Conservation (phyloP, 2,329 filamentous ascomycete species). For the Penicillium sclerotiorum region DNA sequence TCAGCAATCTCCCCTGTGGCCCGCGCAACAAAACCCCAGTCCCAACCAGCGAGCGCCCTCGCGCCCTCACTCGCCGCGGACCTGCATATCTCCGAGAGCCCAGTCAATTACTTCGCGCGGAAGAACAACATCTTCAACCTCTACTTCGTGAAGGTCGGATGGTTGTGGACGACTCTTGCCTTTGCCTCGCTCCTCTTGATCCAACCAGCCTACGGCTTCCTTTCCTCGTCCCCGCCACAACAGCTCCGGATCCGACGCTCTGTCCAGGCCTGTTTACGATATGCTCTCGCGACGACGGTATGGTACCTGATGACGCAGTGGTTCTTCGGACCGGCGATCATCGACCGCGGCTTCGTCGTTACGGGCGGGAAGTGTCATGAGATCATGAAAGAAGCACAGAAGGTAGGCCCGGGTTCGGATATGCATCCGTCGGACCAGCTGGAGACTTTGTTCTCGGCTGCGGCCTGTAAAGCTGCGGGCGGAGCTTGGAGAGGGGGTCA, state of each 20-base stretch:
- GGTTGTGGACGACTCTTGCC: constrained; percentile 83
- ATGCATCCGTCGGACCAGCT: constrained; percentile 34
- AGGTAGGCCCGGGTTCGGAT: constrained; percentile 12
- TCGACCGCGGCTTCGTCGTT: constrained; percentile 85
- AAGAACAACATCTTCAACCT: constrained; percentile 93
- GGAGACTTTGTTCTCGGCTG: constrained; percentile 65
- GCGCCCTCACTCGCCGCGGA: constrained; percentile 34
- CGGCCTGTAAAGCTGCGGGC: constrained; percentile 79
- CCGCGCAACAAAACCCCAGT: constrained; percentile 51
- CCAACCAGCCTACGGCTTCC: constrained; percentile 61
- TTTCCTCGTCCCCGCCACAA: constrained; percentile 35
- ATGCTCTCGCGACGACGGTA: constrained; percentile 69
- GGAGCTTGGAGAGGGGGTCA: constrained; percentile 91
- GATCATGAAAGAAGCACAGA: constrained; percentile 51
- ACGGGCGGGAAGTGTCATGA: constrained; percentile 83
- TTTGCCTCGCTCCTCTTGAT: constrained; percentile 71
- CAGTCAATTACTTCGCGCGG: constrained; percentile 77
- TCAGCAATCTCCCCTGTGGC: constrained; percentile 74
- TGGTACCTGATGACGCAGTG: constrained; percentile 94
- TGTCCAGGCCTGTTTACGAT: constrained; percentile 68
- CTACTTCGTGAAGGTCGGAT: constrained; percentile 92
- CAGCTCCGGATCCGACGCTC: constrained; percentile 45
- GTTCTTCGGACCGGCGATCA: constrained; percentile 89
- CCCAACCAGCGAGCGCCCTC: constrained; percentile 60
- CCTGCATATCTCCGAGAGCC: constrained; percentile 30